Base-by-base conservation (phyloP, 345 rosid species). In the Zanthoxylum bungeanum region DNA sequence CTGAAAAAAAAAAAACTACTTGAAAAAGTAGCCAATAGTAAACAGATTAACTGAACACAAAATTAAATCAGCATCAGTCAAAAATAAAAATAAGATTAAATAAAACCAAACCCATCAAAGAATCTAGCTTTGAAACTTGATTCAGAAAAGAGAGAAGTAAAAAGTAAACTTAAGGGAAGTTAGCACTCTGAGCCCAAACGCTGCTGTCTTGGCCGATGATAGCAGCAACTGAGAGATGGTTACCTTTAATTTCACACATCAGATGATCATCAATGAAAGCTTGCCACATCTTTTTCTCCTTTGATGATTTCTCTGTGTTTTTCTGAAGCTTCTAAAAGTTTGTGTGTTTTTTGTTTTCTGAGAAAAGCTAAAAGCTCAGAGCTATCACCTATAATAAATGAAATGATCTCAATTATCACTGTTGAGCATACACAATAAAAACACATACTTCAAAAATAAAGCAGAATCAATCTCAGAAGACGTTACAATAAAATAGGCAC, bases 161-260 rank as follows among this genome's bases (percentile, higher is more conserved):
- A 28, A 17, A 19, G 9, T 2, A 31, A 63, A 87, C 90, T 87
- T 72, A 81, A 75, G 91, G 96, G 76, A 88, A 90, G 37, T 12
- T 59, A 9, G 85, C 0, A 82, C 93, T 90, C 79, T 90, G 92
- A 5, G 96, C 93, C 96, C 93, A 90, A 75, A 88, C 89, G 81
- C 80, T 85, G 82, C 93, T 93, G 78, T 90, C 96, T 40, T 76
- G 87, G 78, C 96, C 96, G 77, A 88, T 66, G 85, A 90, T 90
- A 34, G 96, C 91, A 39, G 96, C 93, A 55, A 88, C 72, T 1
- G 86, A 33, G 77, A 90, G 91, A 22, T 72, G 71, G 67, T 85
- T 84, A 39, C 93, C 93, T 25, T 90, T 91, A 42, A 88, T 84
- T 14, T 90, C 93, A 79, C 91, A 88, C 93, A 90, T 78, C 57